Evolutionary conservation across 2,329 filamentous ascomycete species (phyloP).

Genomic region (Paracoccidioides brasiliensis): DNA sequence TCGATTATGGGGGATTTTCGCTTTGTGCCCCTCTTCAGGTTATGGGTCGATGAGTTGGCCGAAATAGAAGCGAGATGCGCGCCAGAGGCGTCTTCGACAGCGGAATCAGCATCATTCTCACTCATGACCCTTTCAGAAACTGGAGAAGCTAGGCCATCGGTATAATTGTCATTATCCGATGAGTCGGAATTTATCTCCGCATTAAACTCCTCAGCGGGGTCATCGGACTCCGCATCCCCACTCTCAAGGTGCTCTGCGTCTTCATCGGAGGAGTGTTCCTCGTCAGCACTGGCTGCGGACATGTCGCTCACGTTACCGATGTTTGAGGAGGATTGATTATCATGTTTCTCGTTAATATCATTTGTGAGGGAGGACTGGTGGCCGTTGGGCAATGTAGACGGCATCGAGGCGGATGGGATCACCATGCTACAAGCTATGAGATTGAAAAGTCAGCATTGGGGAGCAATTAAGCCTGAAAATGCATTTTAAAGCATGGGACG

Average conservation of each 20-base stretch:
- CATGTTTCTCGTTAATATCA: slow-evolving; percentile 1
- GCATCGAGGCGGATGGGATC: slow-evolving; percentile 30
- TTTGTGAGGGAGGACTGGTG: slow-evolving; percentile 10
- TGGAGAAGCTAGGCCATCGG: slow-evolving; percentile 41
- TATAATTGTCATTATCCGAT: slow-evolving; percentile 35
- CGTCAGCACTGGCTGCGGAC: slow-evolving; percentile 15
- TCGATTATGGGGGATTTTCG: slow-evolving; percentile 59
- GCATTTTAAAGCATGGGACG: slow-evolving; percentile 12
- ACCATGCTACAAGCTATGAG: slow-evolving; percentile 33
- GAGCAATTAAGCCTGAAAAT: slow-evolving; percentile 14
- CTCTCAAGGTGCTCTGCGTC: slow-evolving; percentile 3
- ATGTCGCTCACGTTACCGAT: slow-evolving; percentile 5
- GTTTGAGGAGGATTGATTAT: slow-evolving; percentile 1
- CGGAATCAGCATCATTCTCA: slow-evolving; percentile 54
- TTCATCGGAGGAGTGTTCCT: slow-evolving; percentile 8
- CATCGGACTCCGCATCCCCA: neutral
- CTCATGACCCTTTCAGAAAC: slow-evolving; percentile 40
- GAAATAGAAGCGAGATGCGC: slow-evolving; percentile 45
- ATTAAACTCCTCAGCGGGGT: slow-evolving; percentile 1
- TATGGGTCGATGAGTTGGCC: slow-evolving; percentile 55
- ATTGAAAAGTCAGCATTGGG: slow-evolving; percentile 30
- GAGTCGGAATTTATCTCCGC: slow-evolving; percentile 29
- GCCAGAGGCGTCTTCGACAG: slow-evolving; percentile 46
- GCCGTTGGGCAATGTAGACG: slow-evolving; percentile 21
- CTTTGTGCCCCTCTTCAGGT: slow-evolving; percentile 57